Evolutionary conservation across 176 grass and related monocot genomes (phyloP).

Genomic region (Rhynchospora breviuscula): DNA sequence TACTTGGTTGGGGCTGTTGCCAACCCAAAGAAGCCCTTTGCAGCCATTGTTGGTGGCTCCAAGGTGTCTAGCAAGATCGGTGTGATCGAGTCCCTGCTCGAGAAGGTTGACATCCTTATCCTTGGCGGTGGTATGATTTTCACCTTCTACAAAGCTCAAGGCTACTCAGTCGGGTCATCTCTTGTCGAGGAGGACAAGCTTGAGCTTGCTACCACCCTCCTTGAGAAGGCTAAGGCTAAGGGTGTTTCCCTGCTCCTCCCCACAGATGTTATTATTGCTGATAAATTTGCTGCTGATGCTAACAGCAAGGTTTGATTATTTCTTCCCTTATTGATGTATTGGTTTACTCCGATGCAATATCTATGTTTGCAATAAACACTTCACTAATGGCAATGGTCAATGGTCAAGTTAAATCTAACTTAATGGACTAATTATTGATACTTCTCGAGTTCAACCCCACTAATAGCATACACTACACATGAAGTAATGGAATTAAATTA

Average conservation of each 20-base stretch:
- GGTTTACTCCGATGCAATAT: neutral
- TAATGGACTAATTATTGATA: neutral
- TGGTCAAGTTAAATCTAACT: no score
- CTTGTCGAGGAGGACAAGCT: constrained; percentile 97
- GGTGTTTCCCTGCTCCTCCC: constrained; percentile 76
- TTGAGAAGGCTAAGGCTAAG: constrained; percentile 83
- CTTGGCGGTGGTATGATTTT: constrained; percentile 96
- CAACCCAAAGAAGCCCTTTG: constrained; percentile 90
- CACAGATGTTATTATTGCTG: constrained; percentile 62
- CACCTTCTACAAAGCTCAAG: constrained; percentile 96
- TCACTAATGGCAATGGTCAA: no score
- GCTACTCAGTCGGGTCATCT: constrained; percentile 74
- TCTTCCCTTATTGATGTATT: neutral
- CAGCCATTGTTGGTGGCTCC: constrained; percentile 93
- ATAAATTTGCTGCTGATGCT: constrained; percentile 95
- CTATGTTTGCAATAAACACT: no score
- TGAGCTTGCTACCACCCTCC: constrained; percentile 69
- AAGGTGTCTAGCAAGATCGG: constrained; percentile 97
- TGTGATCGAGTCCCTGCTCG: constrained; percentile 76
- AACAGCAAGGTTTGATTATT: constrained; percentile 71
- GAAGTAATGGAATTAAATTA: neutral
- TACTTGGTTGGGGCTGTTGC: constrained; percentile 91
- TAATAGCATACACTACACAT: neutral
- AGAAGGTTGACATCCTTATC: constrained; percentile 86
- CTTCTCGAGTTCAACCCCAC: neutral